Conservation (phyloP, 768 basidiomycete species). For the Amanita fuliginea region DNA sequence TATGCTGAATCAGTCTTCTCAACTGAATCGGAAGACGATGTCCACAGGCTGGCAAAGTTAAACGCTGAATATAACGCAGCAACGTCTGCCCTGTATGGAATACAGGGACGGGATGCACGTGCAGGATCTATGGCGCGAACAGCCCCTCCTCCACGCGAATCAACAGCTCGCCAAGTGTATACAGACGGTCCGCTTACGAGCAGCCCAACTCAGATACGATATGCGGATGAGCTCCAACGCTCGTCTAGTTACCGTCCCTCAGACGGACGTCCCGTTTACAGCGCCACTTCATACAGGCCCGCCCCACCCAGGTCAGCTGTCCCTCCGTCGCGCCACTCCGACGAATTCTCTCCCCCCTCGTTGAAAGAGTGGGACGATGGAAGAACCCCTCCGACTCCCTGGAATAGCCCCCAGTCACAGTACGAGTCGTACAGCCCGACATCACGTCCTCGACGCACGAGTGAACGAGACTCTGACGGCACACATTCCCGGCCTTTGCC, state of each 20-base stretch:
- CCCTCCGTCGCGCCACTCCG: background rate
- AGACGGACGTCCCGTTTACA: background rate
- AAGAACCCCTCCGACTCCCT: background rate
- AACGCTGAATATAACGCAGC: conserved; percentile 34
- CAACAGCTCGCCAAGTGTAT: background rate
- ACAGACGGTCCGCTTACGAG: background rate
- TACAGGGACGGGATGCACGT: background rate
- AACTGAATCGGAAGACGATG: conserved; percentile 28
- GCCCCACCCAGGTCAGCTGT: background rate
- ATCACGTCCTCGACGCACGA: background rate
- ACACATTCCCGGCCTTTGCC: background rate
- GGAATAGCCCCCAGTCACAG: background rate
- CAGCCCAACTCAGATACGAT: conserved; percentile 1
- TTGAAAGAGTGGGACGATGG: conserved; percentile 2
- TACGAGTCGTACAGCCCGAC: background rate
- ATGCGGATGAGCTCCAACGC: background rate
- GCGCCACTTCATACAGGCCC: background rate
- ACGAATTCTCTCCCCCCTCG: conserved; percentile 6
- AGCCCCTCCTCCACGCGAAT: background rate
- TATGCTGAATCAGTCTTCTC: conserved; percentile 4
- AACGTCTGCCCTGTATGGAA: conserved; percentile 24
- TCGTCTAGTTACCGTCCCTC: background rate
- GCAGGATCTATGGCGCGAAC: background rate
- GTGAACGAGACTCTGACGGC: background rate
- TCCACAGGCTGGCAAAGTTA: conserved; percentile 25